These are phyloP conservation scores for Neonothopanus nambi DNA, from an alignment of 1,284 basidiomycete genomes.

Conservation along the genomic window DNA sequence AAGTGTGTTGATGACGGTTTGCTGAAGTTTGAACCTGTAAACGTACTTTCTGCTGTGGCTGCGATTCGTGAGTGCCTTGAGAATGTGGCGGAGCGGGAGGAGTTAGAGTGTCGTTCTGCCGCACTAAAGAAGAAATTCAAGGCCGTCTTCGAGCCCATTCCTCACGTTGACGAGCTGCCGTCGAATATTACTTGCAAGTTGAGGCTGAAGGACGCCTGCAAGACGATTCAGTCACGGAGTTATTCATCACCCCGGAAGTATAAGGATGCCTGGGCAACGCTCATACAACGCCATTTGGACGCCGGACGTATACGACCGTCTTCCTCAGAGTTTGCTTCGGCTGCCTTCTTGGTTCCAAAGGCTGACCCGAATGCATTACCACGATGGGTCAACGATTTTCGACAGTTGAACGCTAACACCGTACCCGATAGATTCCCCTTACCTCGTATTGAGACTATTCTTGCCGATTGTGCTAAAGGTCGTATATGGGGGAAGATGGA, in stretches of 20 bases:
- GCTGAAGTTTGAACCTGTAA: too few species aligned
- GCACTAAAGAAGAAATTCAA: slow-evolving; percentile 2
- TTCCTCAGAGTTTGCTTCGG: slow-evolving; percentile 25
- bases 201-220: slow-evolving; percentile 23
- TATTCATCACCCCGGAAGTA: slow-evolving; percentile 28
- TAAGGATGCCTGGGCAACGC: slow-evolving; percentile 23
- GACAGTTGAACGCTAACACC: slow-evolving; percentile 33
- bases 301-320: slow-evolving; percentile 27
- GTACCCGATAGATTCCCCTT: slow-evolving; percentile 22
- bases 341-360: slow-evolving; percentile 33
- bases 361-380: slow-evolving; percentile 30
- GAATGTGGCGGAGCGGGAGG: background rate
- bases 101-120: background rate
- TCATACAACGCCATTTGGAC: slow-evolving; percentile 27
- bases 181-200: slow-evolving; percentile 25
- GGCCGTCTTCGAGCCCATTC: slow-evolving; percentile 10
- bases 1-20: too few species aligned
- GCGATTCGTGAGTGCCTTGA: background rate
- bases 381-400: slow-evolving; percentile 36
- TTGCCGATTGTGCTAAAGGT: slow-evolving; percentile 27
- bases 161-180: too few species aligned
- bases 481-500: too few species aligned
- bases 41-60: background rate
- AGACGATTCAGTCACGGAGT: slow-evolving; percentile 14
- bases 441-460: slow-evolving; percentile 22